Conservation (phyloP, 2,329 filamentous ascomycete species). For the Chlorencoelia australis region DNA sequence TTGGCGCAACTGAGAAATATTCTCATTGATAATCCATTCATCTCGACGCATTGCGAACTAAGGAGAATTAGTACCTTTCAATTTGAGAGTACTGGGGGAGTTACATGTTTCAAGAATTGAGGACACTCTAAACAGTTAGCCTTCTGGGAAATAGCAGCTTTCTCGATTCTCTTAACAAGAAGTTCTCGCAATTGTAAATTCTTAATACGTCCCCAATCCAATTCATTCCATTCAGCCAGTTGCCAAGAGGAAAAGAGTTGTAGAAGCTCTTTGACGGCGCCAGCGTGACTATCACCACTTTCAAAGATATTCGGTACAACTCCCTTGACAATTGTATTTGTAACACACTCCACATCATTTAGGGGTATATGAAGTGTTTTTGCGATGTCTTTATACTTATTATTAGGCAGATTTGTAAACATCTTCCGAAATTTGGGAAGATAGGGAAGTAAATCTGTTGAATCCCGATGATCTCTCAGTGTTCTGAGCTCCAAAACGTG, state of each 20-base stretch:
- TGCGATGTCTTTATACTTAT: conserved; percentile 55
- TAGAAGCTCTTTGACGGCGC: conserved; percentile 58
- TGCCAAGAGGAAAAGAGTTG: conserved; percentile 66
- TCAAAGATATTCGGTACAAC: conserved; percentile 50
- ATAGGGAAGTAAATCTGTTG: conserved; percentile 82
- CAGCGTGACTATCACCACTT: conserved; percentile 37
- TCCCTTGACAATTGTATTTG: conserved; percentile 52
- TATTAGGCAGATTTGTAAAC: conserved; percentile 57
- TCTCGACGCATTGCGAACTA: conserved; percentile 94
- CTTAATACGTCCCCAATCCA: conserved; percentile 72
- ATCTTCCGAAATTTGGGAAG: conserved; percentile 58
- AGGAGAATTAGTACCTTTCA: conserved; percentile 8
- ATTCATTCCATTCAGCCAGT: conserved; percentile 68
- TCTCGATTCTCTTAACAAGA: conserved; percentile 57
- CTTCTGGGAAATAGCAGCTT: conserved; percentile 51
- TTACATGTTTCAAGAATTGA: conserved; percentile 77
- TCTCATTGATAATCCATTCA: conserved; percentile 91
- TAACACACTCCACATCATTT: conserved; percentile 75
- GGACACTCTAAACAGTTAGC: conserved; percentile 61
- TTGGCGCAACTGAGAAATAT: conserved; percentile 77
- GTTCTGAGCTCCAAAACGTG: conserved; percentile 71
- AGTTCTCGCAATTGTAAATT: conserved; percentile 74
- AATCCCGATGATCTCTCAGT: conserved; percentile 57
- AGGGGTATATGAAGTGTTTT: conserved; percentile 63
- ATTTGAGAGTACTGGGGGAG: conserved; percentile 24